Base-by-base conservation (phyloP, 2,329 filamentous ascomycete genomes). In the Talaromyces sp. region DNA sequence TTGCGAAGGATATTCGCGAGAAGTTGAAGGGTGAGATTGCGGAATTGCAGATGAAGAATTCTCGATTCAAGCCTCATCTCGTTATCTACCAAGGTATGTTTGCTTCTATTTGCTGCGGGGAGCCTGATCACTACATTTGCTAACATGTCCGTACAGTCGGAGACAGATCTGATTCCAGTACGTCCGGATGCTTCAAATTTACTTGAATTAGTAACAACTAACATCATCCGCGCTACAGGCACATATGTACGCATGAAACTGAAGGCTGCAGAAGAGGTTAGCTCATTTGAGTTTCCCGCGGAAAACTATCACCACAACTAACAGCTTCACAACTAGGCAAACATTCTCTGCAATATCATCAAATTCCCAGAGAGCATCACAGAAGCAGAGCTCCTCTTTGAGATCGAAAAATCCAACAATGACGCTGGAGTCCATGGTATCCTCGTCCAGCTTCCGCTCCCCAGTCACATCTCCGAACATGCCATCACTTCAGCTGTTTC, bases 171-270 rank as follows among this genome's bases (percentile, higher is more conserved):
- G 95, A 99, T 80, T 97, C 93, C 40, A 89, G 91, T 96, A 84
- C 75, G 88, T 79, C 37, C 14, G 25, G 12, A 46, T n/a, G 35
- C 50, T 21, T 35, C 28, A 35, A 12, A 59, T 16, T 54, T 69
- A 44, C 63, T 64, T 16, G 67, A 65, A 18, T 63, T 58, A 25
- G 65, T 62, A 66, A 28, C 63, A 56, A 23, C 28, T 48, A 52
- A 35, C 55, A 50, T 60, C 58, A 67, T 76, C 69, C 75, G 66
- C 64, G 63, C 63, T 66, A 63, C 72, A 93, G 90, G 88, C 73
- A 98, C 93, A 59, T 99, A 99, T 90, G 93, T 99, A 79, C 93
- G 93, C 80, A 99, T 99, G 95, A 99, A 99, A 83, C 82, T 97
- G 73, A 99, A 97, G 84, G 95, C 95, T 68, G 95, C 95, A 63